Evolutionary conservation across 2,329 filamentous ascomycete genomes (phyloP).

Genomic region (Clarireedia monteithiana): DNA sequence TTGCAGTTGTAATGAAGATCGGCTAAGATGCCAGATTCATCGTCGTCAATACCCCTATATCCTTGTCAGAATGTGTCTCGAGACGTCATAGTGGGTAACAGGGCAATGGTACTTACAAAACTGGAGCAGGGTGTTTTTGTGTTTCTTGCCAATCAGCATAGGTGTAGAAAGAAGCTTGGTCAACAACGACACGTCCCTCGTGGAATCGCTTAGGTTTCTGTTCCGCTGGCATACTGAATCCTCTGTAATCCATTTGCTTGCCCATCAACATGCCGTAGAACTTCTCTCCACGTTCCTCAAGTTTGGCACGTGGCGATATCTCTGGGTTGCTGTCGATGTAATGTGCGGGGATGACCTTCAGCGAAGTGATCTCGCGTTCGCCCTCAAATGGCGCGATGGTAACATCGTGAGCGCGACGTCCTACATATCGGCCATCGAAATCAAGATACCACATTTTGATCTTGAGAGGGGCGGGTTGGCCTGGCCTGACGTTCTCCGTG

Average conservation of each 20-base stretch:
- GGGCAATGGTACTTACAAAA: not conserved
- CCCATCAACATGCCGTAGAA: slow-evolving; percentile 20
- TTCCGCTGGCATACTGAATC: slow-evolving; percentile 17
- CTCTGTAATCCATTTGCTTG: slow-evolving; percentile 21
- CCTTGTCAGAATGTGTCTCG: not conserved
- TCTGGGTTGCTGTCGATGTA: slow-evolving; percentile 13
- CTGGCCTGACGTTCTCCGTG: slow-evolving; percentile 7
- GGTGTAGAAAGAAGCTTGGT: slow-evolving; percentile 18
- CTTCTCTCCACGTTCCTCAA: slow-evolving; percentile 20
- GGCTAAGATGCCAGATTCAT: slow-evolving; percentile 15
- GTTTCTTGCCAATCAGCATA: slow-evolving; percentile 19
- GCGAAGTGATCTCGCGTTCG: slow-evolving; percentile 23
- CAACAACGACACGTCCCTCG: slow-evolving; percentile 17
- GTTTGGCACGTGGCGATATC: slow-evolving; percentile 13
- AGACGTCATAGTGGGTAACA: no score
- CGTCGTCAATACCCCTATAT: slow-evolving; percentile 14
- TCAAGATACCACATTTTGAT: slow-evolving; percentile 26
- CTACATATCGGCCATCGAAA: slow-evolving; percentile 24
- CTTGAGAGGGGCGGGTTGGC: slow-evolving; percentile 17
- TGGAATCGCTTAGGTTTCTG: slow-evolving; percentile 19
- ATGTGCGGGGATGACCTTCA: slow-evolving; percentile 23
- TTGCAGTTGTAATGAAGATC: slow-evolving; percentile 18
- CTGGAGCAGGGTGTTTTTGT: slow-evolving; percentile 14
- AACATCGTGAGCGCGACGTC: slow-evolving; percentile 19
- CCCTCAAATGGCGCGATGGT: slow-evolving; percentile 24